A percentile compares a stretch with the other conserved stretches of the same genome.
Evolutionary conservation across 257 asterid species (phyloP).

Genomic region (Ballota nigra): DNA sequence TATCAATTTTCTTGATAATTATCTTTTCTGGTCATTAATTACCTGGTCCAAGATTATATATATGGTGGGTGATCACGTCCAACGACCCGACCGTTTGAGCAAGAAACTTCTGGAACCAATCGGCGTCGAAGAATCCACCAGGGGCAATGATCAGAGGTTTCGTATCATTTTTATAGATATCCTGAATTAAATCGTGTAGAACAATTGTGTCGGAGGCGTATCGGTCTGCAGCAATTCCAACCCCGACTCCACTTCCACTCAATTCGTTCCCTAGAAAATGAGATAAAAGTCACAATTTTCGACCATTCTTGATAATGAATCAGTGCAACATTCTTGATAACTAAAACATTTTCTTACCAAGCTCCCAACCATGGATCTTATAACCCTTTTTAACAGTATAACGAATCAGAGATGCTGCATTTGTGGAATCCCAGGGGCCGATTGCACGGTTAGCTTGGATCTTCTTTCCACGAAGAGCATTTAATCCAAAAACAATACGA

Average conservation of each 20-base stretch:
- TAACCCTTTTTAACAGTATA: slow-evolving; percentile 65
- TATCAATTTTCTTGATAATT: background rate
- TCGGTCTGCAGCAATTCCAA: slow-evolving; percentile 29
- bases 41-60: slow-evolving; percentile 44
- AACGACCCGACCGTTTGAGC: slow-evolving; percentile 29
- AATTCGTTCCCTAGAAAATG: slow-evolving; percentile 39
- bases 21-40: background rate
- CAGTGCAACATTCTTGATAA: background rate
- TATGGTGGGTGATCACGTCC: slow-evolving; percentile 37
- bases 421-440: slow-evolving; percentile 63
- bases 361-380: slow-evolving; percentile 71
- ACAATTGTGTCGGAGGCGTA: slow-evolving; percentile 32
- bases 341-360: slow-evolving; percentile 44
- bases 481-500: slow-evolving; percentile 58
- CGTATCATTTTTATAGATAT: slow-evolving; percentile 20
- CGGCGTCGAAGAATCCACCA: slow-evolving; percentile 39
- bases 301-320: background rate
- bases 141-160: slow-evolving; percentile 42
- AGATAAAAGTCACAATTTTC: background rate
- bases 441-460: slow-evolving; percentile 35
- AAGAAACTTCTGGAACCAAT: slow-evolving; percentile 34
- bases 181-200: slow-evolving; percentile 28
- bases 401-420: slow-evolving; percentile 60
- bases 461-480: slow-evolving; percentile 61
- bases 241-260: slow-evolving; percentile 35